phyloP scores from a whole-genome alignment of 2,329 filamentous ascomycete species.

The Sporothrix phasma region DNA sequence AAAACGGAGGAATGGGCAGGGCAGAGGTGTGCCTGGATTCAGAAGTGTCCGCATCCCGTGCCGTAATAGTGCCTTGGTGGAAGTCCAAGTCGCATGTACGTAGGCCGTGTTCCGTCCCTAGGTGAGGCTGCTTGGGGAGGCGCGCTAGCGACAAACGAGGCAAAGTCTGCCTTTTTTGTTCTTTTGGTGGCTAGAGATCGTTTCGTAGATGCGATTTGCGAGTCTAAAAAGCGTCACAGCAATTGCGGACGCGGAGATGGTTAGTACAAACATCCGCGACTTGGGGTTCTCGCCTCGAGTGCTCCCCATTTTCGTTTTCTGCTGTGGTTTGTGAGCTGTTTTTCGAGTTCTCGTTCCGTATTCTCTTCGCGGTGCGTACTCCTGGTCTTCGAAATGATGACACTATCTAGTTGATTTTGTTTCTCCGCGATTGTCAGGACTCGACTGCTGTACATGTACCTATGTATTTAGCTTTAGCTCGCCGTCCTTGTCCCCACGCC shows the following conservation, averaged over 20 bases:
- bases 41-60: too few species aligned
- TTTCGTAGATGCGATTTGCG: background rate
- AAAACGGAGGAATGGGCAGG: background rate
- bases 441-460: background rate
- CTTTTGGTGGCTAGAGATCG: background rate
- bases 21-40: background rate
- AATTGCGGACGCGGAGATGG: background rate
- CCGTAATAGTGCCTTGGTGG: too few species aligned
- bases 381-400: background rate
- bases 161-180: background rate
- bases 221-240: background rate
- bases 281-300: background rate
- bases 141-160: background rate
- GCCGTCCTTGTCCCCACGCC: too few species aligned
- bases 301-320: background rate
- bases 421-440: background rate
- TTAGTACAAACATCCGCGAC: too few species aligned
- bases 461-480: background rate
- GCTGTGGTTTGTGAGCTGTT: background rate
- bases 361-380: conserved; percentile 8
- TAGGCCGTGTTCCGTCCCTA: background rate
- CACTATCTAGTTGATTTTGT: background rate
- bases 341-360: background rate
- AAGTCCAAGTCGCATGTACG: too few species aligned
- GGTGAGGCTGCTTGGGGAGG: background rate